These are phyloP conservation scores for Rhodocollybia butyracea DNA, from an alignment of 768 basidiomycete genomes.

Conservation along the genomic window DNA sequence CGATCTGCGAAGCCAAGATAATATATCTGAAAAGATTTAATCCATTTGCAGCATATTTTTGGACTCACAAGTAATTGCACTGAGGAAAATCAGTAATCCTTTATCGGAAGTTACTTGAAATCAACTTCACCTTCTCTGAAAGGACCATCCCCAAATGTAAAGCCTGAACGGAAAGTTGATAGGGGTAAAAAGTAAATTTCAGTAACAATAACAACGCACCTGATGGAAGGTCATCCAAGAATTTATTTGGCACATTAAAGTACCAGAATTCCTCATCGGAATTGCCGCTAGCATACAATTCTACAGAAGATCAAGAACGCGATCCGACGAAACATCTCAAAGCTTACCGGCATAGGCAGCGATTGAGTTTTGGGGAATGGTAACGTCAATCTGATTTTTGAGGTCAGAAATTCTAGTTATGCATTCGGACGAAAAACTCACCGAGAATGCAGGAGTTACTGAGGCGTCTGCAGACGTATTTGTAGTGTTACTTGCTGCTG, in stretches of 20 bases:
- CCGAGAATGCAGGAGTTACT: conserved; percentile 72
- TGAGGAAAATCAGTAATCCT: too few relatives aligned
- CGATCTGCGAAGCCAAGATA: conserved; percentile 39
- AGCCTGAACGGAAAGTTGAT: conserved; percentile 11
- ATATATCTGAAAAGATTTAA: too few relatives aligned
- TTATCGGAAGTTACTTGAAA: too few relatives aligned
- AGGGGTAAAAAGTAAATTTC: neutral
- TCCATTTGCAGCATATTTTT: neutral
- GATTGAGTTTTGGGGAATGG: conserved; percentile 66
- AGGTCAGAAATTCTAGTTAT: neutral
- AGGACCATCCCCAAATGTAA: conserved; percentile 41
- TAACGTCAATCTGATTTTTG: conserved; percentile 55
- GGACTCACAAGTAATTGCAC: neutral
- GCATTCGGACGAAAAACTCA: conserved; percentile 22
- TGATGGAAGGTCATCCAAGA: conserved; percentile 36
- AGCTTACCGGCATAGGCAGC: conserved; percentile 36
- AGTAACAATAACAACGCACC: neutral
- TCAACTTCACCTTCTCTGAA: conserved; percentile 49
- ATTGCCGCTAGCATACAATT: conserved; percentile 66
- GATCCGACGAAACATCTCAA: conserved; percentile 25
- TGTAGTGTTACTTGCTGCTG: conserved; percentile 28
- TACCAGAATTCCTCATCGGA: conserved; percentile 60
- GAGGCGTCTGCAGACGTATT: conserved; percentile 66
- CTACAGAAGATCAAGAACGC: conserved; percentile 31
- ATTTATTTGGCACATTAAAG: conserved; percentile 36